These are phyloP conservation scores for Saturnispora hagleri DNA, from an alignment of 805 yeast genomes.

Conservation along the genomic window DNA sequence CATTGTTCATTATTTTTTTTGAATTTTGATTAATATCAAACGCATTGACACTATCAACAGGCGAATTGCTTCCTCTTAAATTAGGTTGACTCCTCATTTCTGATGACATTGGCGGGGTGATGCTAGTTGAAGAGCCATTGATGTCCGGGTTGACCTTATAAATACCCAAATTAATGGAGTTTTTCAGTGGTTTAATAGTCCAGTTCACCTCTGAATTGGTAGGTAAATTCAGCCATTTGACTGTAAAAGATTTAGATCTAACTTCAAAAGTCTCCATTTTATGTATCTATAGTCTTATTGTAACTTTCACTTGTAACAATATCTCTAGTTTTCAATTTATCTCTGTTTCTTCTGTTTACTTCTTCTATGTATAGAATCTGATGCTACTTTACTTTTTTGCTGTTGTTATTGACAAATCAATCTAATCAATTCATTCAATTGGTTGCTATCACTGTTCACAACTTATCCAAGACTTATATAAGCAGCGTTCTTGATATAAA, in stretches of 20 bases:
- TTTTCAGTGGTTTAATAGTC: slow-evolving; percentile 73
- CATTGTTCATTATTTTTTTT: slow-evolving; percentile 20
- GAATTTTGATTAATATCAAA: slow-evolving; percentile 26
- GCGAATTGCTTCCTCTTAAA: slow-evolving; percentile 1
- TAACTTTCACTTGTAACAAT: neutral
- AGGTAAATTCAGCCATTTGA: slow-evolving; percentile 83
- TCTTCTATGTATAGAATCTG: neutral
- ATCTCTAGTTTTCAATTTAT: neutral
- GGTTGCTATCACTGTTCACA: neutral
- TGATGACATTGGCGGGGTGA: slow-evolving; percentile 10
- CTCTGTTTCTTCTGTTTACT: neutral
- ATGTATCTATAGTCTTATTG: neutral
- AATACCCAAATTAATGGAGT: slow-evolving; percentile 38
- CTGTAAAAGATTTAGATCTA: slow-evolving; percentile 79
- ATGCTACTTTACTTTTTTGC: neutral
- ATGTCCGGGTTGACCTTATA: slow-evolving; percentile 20
- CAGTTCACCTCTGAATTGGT: slow-evolving; percentile 59
- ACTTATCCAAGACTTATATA: neutral
- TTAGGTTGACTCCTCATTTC: slow-evolving; percentile 2
- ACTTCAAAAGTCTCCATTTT: slow-evolving; percentile 87
- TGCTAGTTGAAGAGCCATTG: neutral
- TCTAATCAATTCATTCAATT: neutral
- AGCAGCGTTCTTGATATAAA: neutral
- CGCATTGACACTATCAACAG: slow-evolving; percentile 18
- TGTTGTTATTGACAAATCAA: neutral